A percentile compares a stretch with the other conserved stretches of the same genome.
Evolutionary conservation across 2,329 filamentous ascomycete species (phyloP).

Genomic region (Aureobasidium leucospermi): DNA sequence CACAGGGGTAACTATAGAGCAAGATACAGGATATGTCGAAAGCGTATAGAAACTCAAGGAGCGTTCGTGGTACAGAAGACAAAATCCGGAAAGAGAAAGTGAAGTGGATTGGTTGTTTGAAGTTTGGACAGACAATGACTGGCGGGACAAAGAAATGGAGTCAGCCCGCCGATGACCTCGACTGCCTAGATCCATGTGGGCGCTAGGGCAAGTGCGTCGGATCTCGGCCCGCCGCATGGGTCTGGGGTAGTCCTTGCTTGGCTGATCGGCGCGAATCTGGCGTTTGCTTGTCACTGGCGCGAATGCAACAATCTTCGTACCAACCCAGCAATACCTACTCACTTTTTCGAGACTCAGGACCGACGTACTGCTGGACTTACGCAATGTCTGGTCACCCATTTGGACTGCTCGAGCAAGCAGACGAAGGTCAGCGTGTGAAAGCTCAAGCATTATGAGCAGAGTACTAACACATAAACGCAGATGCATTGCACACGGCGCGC

Average conservation of each 20-base stretch:
- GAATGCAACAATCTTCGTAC: background rate
- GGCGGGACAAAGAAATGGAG: background rate
- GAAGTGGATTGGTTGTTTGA: background rate
- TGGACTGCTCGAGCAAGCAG: slow-evolving; percentile 63
- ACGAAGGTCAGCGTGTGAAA: slow-evolving; percentile 44
- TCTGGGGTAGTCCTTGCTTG: slow-evolving; percentile 5
- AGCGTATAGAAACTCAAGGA: background rate
- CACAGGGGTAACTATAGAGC: background rate
- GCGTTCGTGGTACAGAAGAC: background rate
- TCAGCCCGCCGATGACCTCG: background rate
- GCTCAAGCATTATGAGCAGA: slow-evolving; percentile 15
- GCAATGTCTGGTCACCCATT: slow-evolving; percentile 11
- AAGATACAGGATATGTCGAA: background rate
- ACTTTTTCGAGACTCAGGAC: background rate
- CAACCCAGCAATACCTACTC: background rate
- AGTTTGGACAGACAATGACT: background rate
- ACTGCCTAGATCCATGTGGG: background rate
- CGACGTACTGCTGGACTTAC: background rate
- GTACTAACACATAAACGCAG: slow-evolving; percentile 31
- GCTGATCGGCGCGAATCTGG: background rate
- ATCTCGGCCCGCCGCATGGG: background rate
- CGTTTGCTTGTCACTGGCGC: background rate
- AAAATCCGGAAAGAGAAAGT: background rate
- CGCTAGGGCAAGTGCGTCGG: background rate
- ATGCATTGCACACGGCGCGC: slow-evolving; percentile 78